Conservation (phyloP, 768 basidiomycete genomes). For the Clathrus columnatus region DNA sequence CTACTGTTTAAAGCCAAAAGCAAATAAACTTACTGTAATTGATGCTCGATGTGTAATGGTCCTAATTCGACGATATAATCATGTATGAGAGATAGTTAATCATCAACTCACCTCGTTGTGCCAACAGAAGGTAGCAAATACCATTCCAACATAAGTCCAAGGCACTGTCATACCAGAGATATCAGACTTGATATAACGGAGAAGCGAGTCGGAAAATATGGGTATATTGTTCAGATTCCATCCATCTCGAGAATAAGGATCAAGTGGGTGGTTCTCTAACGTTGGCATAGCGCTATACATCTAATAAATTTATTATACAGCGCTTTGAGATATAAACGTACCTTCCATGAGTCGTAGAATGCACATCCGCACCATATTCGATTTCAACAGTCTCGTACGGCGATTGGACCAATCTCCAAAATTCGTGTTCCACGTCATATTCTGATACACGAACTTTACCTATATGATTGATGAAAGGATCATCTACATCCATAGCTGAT, state of each 20-base stretch:
- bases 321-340: constrained; percentile 28
- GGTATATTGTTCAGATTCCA: constrained; percentile 99
- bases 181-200: constrained; percentile 96
- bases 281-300: constrained; percentile 82
- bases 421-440: constrained; percentile 87
- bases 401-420: constrained; percentile 93
- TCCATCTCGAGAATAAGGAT: constrained; percentile 79
- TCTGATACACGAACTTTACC: constrained; percentile 69
- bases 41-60: constrained; percentile 96
- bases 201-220: constrained; percentile 82
- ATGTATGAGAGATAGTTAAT: constrained; percentile 10
- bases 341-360: constrained; percentile 97
- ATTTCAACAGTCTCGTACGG: constrained; percentile 89
- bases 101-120: constrained; percentile 76
- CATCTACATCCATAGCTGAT: constrained; percentile 25
- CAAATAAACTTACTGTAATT: constrained; percentile 65
- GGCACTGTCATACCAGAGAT: constrained; percentile 99
- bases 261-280: constrained; percentile 83
- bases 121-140: constrained; percentile 99
- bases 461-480: constrained; percentile 45
- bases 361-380: constrained; percentile 98
- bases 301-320: neutral
- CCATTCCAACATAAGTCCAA: constrained; percentile 99
- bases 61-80: constrained; percentile 35
- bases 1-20: constrained; percentile 16